These are phyloP conservation scores for Gaultheria prostrata DNA, from an alignment of 148 eudicot species.

Conservation along the genomic window DNA sequence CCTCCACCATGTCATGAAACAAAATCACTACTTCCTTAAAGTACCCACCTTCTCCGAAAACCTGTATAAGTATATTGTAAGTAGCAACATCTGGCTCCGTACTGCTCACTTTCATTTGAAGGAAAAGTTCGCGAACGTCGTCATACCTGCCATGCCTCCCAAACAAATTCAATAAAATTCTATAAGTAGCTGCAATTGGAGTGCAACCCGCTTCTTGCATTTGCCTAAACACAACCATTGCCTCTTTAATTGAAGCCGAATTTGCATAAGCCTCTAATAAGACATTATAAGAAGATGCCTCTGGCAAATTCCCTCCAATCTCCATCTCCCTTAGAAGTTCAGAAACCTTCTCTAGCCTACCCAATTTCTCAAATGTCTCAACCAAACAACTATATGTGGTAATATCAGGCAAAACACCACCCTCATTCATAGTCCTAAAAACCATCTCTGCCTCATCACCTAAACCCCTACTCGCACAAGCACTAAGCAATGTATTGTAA, in stretches of 20 bases:
- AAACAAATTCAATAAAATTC: conserved; percentile 77
- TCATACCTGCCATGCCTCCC: conserved; percentile 86
- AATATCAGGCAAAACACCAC: conserved; percentile 86
- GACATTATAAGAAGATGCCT: conserved; percentile 78
- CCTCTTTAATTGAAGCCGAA: conserved; percentile 66
- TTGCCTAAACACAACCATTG: conserved; percentile 84
- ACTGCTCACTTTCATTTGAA: conserved; percentile 94
- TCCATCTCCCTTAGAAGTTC: conserved; percentile 78
- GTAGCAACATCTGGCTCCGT: conserved; percentile 89
- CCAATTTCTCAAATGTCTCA: conserved; percentile 74
- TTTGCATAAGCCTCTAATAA: conserved; percentile 87
- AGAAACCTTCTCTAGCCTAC: conserved; percentile 69
- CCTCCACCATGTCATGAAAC: conserved; percentile 95
- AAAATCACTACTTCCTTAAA: conserved; percentile 94
- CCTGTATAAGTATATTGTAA: conserved; percentile 84
- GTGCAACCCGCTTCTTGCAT: conserved; percentile 89
- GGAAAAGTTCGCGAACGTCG: conserved; percentile 88
- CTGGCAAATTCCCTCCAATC: conserved; percentile 74
- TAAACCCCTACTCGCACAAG: conserved; percentile 73
- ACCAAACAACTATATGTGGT: conserved; percentile 75
- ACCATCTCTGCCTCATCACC: conserved; percentile 93
- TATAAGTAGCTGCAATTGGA: conserved; percentile 79
- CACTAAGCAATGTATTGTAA: conserved; percentile 82
- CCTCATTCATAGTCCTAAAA: conserved; percentile 90
- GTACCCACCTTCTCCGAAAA: conserved; percentile 94